These are phyloP conservation scores for Olyra latifolia DNA, from an alignment of 176 grass and related monocot genomes.

Conservation along the genomic window DNA sequence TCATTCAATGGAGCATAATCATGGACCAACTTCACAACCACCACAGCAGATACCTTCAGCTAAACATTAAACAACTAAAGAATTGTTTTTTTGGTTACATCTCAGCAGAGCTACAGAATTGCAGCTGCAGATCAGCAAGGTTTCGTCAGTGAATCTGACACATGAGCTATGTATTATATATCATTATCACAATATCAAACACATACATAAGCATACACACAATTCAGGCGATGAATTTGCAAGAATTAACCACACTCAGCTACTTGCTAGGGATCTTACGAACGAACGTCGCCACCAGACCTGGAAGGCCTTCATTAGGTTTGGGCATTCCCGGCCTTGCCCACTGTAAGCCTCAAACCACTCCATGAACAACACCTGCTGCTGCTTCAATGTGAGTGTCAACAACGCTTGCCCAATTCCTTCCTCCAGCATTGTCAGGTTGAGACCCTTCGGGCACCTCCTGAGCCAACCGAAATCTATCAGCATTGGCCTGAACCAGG, in stretches of 20 bases:
- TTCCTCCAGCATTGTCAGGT: constrained; percentile 64
- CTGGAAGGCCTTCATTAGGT: constrained; percentile 83
- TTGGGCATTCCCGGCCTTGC: constrained; percentile 76
- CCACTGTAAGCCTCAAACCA: constrained; percentile 73
- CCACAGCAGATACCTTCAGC: constrained; percentile 16
- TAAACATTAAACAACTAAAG: constrained; percentile 4
- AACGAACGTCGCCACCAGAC: constrained; percentile 95
- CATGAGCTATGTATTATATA: constrained; percentile 19
- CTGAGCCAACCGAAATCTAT: constrained; percentile 80
- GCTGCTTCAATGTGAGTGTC: constrained; percentile 71
- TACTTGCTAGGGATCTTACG: constrained; percentile 42
- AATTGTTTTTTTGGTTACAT: constrained; percentile 32
- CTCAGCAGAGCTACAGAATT: constrained; percentile 2
- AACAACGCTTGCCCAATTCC: constrained; percentile 72
- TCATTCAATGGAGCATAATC: constrained; percentile 28
- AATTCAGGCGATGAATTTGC: constrained; percentile 3
- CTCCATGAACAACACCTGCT: constrained; percentile 72
- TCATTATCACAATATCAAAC: constrained; percentile 2
- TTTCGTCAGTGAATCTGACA: constrained; percentile 14
- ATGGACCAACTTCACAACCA: constrained; percentile 29
- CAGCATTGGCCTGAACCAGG: constrained; percentile 89
- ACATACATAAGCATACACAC: background rate
- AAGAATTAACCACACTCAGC: constrained; percentile 27
- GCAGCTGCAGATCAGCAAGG: background rate
- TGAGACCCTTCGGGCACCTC: constrained; percentile 75